Base-by-base conservation (phyloP, 2,329 filamentous ascomycete genomes). In the Raffaelea deltoideospora region DNA sequence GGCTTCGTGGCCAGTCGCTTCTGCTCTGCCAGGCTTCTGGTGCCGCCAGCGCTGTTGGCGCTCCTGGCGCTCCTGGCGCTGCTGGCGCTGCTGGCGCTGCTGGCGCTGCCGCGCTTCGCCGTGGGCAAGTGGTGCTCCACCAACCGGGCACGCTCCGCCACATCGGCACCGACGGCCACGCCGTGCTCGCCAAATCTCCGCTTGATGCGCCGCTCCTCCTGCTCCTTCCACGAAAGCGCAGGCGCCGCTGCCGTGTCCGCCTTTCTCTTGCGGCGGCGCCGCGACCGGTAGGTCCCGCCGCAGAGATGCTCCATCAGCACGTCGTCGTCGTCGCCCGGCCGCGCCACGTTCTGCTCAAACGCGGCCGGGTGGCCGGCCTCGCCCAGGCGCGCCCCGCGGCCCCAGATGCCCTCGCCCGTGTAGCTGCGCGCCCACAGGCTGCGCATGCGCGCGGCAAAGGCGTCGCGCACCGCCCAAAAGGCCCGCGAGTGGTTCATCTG, bases 401-500 rank as follows among this genome's bases (percentile, higher is more conserved):
- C 83, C 85, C 85, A 93, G 33, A 93, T 57, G 0, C 85, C 86
- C 42, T 93, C 84, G 3, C 85, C 85, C 0, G 72, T 79, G 50
- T 90, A 93, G 1, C 65, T 65, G 38, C 67, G 71, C 1, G 54
- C 54, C 81, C 83, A 90, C 2, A 93, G 59, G 2, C 47, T 63
- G 43, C 75, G 71, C 70, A 93, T 75, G 38, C 84, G 69, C 9
- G 64, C 65, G 2, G 81, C 77, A 50, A 81, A 90, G 30, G 63
- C 58, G 53, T 90, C 81, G 33, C 84, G 65, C 15, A 87, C 78
- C 10, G 70, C 69, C 84, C 85, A 93, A 50, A 93, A 93, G 3
- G 72, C 74, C 38, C 72, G 68, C 2, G 76, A 79, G 53, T 93
- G 85, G 53, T 93, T 92, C 86, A 93, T 93, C 53, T 93, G 79